phyloP scores from a whole-genome alignment of 257 asterid genomes.

The Coffea eugenioides region DNA sequence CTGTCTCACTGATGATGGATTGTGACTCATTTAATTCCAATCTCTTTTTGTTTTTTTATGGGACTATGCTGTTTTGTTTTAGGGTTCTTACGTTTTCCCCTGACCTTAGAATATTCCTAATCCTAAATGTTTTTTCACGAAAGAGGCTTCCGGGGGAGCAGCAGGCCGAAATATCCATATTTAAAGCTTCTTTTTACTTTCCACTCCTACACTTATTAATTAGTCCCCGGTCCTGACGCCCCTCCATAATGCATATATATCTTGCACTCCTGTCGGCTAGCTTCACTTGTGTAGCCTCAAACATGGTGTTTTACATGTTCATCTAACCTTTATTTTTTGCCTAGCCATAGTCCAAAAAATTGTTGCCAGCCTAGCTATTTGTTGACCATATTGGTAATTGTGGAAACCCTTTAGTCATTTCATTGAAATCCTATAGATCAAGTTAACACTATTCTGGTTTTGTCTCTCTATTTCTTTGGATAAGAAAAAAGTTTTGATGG shows the following conservation, averaged over 20 bases:
- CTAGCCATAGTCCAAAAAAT: neutral
- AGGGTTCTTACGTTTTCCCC: neutral
- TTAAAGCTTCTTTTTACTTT: neutral
- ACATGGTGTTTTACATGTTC: constrained; percentile 9
- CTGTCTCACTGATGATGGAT: constrained; percentile 20
- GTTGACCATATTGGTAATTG: neutral
- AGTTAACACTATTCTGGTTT: too few species aligned
- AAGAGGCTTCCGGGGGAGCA: neutral
- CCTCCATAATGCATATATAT: neutral
- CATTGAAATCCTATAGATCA: neutral
- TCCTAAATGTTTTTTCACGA: neutral
- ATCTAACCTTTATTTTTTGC: neutral
- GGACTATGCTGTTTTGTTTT: neutral
- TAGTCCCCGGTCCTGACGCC: neutral
- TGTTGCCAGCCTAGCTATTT: constrained; percentile 11
- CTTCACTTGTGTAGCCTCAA: constrained; percentile 9
- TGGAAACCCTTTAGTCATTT: neutral
- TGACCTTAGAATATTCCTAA: constrained; percentile 1
- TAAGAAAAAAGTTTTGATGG: too few species aligned
- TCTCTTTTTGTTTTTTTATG: neutral
- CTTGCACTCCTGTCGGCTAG: neutral
- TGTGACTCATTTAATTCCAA: constrained; percentile 25
- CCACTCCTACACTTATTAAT: neutral
- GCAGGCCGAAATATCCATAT: neutral
- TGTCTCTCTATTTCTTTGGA: too few species aligned